Evolutionary conservation across 2,329 filamentous ascomycete genomes (phyloP), one percentile per base, ranked within the genome.

Genomic region (Verticillium nubilum): DNA sequence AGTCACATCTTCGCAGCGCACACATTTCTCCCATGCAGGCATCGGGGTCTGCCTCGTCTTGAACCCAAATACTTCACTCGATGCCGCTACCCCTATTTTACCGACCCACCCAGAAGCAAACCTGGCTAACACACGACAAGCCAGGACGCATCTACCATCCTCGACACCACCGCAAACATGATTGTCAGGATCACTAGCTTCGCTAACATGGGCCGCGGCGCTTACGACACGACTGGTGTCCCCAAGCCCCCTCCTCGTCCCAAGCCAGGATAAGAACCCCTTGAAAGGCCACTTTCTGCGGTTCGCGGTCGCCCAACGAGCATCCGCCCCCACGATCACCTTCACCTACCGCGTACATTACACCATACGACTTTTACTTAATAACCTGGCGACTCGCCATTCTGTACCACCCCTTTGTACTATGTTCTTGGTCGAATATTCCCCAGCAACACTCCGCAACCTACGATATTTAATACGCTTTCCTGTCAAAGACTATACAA

Each of bases 211-310:
- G 80, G 77, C 62, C 74, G 80, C 60, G 79, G 80, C 60, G 79
- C 78, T 64, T 82, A 82, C 67, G 80, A 82, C 65, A 80, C 78
- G 63, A 81, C 79, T 26, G 78, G 78, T 54, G 72, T 80, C 26
- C 72, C 74, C 60, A 81, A 81, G 71, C 79, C 79, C 59, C 74
- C 75, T 28, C 76, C 75, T 58, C 73, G 72, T 56, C 75, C 75
- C 57, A 73, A 75, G 68, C 74, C 73, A 59, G 71, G 66, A 67
- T 77, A 72, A 74, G 62, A 47, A 13, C 12, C 15, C 13, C 33
- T 17, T 2, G n/a, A 2, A 13, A 17, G 13, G 33, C 15, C 15
- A 37, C 33, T 15, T 4, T 17, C 2, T 17, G 2, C 33, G 17
- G 33, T n/a, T 17, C 33, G 33, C 17, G 6, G n/a, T 13, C 33